Evolutionary conservation across 495 filamentous ascomycete genomes (phyloP), one percentile per base, ranked within the genome.

Genomic region (Polyplosphaeria fusca): DNA sequence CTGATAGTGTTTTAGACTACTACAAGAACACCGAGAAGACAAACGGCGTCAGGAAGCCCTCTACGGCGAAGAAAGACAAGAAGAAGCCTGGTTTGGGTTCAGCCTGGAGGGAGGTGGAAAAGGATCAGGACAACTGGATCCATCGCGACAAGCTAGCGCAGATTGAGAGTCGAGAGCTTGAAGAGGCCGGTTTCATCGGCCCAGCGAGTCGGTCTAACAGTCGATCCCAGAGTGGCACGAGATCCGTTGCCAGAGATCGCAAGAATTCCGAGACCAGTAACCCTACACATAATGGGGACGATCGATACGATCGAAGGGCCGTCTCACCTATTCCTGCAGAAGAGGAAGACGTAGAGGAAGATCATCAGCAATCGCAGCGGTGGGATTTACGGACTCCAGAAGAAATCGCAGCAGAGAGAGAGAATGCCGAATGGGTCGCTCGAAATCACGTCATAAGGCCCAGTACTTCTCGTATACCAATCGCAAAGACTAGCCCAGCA

Each of bases 131-230:
- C 43, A 83, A 86, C 68, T 97, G 93, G 93, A 97, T 98, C 54
- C 91, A 98, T 68, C 80, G 93, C 20, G 93, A 98, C 71, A 98
- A 97, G 72, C 73, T 98, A 42, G 91, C 89, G 27, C 80, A 82
- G 67, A 98, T 98, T 63, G 93, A 98, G 75, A 96, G 79, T 65
- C 80, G 89, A 70, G 93, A 98, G 70, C 76, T 96, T 58, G 88
- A 94, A 63, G 89, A 88, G 66, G 90, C 90, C 2, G 91, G 89
- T 83, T 92, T 91, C 39, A 35, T 35, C 22, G 76, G 76, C 40
- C 73, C 71, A 20, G 68, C 73, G 26, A 77, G 82, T 42, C 79
- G 85, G 41, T 72, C 76, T 39, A 65, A 72, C 27, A 88, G 82
- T 65, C 81, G 81, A 61, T 79, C 81, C 1, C 51, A 47, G 30